Conservation (phyloP, 208 protist species). For the Sergeia podlipaevii region DNA sequence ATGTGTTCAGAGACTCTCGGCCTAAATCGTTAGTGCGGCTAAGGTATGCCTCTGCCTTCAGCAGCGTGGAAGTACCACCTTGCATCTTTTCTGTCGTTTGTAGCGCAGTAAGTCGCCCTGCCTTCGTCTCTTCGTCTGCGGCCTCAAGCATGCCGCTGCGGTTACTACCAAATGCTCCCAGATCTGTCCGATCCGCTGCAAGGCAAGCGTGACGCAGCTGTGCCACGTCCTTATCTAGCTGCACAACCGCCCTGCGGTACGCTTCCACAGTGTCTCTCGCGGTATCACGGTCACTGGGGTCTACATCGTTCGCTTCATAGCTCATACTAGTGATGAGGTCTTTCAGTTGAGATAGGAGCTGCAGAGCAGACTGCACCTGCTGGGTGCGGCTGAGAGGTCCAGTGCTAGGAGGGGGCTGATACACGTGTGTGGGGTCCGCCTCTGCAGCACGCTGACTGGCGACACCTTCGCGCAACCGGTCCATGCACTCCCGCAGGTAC, state of each 20-base stretch:
- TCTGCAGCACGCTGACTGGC: constrained; percentile 18
- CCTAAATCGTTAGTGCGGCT: constrained; percentile 43
- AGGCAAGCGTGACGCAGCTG: constrained; percentile 32
- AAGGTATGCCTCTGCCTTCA: constrained; percentile 56
- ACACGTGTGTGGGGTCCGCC: constrained; percentile 20
- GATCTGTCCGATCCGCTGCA: constrained; percentile 49
- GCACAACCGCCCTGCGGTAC: constrained; percentile 22
- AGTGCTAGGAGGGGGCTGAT: constrained; percentile 37
- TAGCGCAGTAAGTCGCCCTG: constrained; percentile 32
- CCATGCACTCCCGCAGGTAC: constrained; percentile 18
- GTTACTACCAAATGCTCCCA: constrained; percentile 30
- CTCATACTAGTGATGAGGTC: constrained; percentile 69
- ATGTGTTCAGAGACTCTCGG: constrained; percentile 26
- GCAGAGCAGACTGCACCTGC: constrained; percentile 36
- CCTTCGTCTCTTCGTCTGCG: constrained; percentile 36
- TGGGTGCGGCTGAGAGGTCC: constrained; percentile 44
- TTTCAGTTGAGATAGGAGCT: constrained; percentile 37
- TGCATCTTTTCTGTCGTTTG: constrained; percentile 56
- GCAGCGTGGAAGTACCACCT: constrained; percentile 44
- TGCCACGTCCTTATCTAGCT: constrained; percentile 30
- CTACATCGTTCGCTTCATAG: constrained; percentile 54
- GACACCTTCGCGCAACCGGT: constrained; percentile 24
- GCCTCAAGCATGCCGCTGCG: constrained; percentile 12
- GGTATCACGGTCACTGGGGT: constrained; percentile 10
- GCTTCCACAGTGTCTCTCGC: constrained; percentile 33